Evolutionary conservation across 352 stramenopile genomes (phyloP), one percentile per base, ranked within the genome.

Genomic region (Phytophthora chlamydospora): DNA sequence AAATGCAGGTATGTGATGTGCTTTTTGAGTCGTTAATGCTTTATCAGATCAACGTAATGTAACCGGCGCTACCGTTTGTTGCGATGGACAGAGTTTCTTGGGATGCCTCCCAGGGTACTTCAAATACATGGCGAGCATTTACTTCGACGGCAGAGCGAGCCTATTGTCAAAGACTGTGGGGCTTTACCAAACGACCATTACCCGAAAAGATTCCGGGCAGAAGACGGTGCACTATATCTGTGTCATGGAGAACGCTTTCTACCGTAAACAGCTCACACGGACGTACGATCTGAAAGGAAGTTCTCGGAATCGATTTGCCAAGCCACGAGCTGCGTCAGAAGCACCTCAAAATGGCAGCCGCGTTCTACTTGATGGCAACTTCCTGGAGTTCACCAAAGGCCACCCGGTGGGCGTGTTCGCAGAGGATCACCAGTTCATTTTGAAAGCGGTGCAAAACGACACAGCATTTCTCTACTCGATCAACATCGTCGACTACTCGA

Each of bases 201-300:
- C 72, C 62, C 97, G 86, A 38, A 98, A 88, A 67, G 93, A 85
- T 85, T 88, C 68, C 66, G 96, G 92, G 43, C 97, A 85, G 69
- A 97, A 85, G 77, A 96, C 58, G 65, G 94, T 77, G 40, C 73
- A 89, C 62, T 93, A 98, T 40, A 97, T 98, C 68, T 90, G 93
- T 24, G 89, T 97, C 36, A 97, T 97, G 88, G 93, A 98, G 73
- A 98, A 99, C 60, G 96, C 98, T 10, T 99, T 99, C 59, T 98
- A 95, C 61, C 90, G 96, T 33, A 82, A 96, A n/a, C 90, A 95
- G 32, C 95, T 99, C 21, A 80, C 76, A n/a, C 89, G 85, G 42
- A 96, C 92, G 3, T 99, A 98, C 68, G 97, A 99, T 73, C 69
- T 99, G n/a, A 99, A 99, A 77, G 97, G 96, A n/a, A 98, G 90